Evolutionary conservation across 495 filamentous ascomycete species (phyloP).

Genomic region (Daldinia grandis): DNA sequence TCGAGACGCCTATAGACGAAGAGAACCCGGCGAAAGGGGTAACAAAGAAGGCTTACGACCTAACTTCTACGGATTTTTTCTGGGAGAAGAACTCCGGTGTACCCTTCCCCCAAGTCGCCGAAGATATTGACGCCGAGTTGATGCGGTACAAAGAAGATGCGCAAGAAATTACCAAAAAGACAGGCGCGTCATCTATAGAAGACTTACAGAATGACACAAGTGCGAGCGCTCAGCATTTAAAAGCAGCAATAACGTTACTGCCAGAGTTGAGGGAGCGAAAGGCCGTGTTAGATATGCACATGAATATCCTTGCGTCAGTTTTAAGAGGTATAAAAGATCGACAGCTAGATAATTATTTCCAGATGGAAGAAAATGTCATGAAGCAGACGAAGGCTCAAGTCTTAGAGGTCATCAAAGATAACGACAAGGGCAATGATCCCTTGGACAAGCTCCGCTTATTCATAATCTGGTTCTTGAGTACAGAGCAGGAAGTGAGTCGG

Average conservation of each 20-base stretch:
- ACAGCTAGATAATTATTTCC: constrained; percentile 94
- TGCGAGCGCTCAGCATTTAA: constrained; percentile 90
- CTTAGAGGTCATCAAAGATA: constrained; percentile 83
- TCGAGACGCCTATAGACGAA: constrained; percentile 83
- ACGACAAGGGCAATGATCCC: constrained; percentile 81
- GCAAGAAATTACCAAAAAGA: constrained; percentile 92
- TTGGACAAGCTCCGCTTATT: constrained; percentile 91
- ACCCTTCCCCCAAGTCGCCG: constrained; percentile 95
- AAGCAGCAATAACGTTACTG: constrained; percentile 90
- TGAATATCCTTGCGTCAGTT: constrained; percentile 93
- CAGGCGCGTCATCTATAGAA: constrained; percentile 90
- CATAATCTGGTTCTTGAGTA: constrained; percentile 97
- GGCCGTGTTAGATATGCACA: constrained; percentile 93
- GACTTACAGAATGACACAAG: constrained; percentile 90
- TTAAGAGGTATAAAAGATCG: constrained; percentile 92
- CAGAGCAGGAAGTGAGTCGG: constrained; percentile 84
- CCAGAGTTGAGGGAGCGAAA: constrained; percentile 95
- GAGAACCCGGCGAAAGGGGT: constrained; percentile 72
- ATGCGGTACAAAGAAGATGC: constrained; percentile 96
- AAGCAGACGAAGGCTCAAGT: constrained; percentile 93
- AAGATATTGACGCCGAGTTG: constrained; percentile 92
- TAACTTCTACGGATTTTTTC: constrained; percentile 94
- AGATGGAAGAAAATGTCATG: constrained; percentile 91
- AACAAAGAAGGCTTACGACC: constrained; percentile 86
- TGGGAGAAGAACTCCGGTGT: constrained; percentile 93